phyloP scores from a whole-genome alignment of 495 filamentous ascomycete genomes.

The Talaromyces trachyspermus region DNA sequence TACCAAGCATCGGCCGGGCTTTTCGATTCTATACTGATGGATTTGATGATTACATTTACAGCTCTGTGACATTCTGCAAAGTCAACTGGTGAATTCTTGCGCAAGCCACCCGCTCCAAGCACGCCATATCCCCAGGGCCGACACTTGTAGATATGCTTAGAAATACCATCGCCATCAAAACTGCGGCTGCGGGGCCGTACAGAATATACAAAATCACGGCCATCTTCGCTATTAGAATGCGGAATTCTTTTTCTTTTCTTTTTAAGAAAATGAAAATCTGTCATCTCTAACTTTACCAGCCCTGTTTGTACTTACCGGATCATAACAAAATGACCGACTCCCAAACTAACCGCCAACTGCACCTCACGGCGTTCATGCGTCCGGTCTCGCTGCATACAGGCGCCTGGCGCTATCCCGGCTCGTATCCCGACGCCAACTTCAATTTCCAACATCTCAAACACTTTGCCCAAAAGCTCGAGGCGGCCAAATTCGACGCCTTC shows the following conservation, averaged over 20 bases:
- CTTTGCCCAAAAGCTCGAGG: slow-evolving; percentile 50
- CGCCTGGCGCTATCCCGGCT: slow-evolving; percentile 49
- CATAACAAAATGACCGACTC: neutral
- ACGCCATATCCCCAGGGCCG: neutral
- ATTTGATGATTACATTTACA: neutral
- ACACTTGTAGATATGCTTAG: neutral
- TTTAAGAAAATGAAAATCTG: no score
- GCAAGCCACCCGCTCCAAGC: neutral
- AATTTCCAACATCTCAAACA: slow-evolving; percentile 46
- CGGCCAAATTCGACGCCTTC: slow-evolving; percentile 54
- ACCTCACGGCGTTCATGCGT: slow-evolving; percentile 54
- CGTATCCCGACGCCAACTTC: slow-evolving; percentile 53
- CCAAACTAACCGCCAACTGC: slow-evolving; percentile 26
- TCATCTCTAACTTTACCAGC: no score
- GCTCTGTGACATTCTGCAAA: neutral
- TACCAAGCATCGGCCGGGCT: no score
- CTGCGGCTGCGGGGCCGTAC: neutral
- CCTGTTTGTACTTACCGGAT: no score
- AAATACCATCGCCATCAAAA: neutral
- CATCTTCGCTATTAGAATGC: no score
- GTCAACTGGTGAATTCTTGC: neutral
- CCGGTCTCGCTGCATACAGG: slow-evolving; percentile 50
- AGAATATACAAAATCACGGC: neutral
- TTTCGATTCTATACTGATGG: no score
- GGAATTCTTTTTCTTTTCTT: no score